phyloP scores from a whole-genome alignment of 129 eudicot genomes.

The carrot (Daucus carota) region DH1_v3.0 NC_030383.2:14012501-14013000 shows the following conservation, averaged over 20 bases:
- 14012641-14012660: conserved; percentile 27
- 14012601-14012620: conserved; percentile 23
- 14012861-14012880: conserved; percentile 39
- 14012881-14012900: conserved; percentile 39
- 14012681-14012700: conserved; percentile 44
- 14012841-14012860: conserved; percentile 34
- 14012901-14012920: conserved; percentile 51
- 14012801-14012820: conserved; percentile 50
- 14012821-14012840: conserved; percentile 42
- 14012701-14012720: conserved; percentile 26
- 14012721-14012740: conserved; percentile 39
- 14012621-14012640: conserved; percentile 18
- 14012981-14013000: conserved; percentile 78
- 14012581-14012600: conserved; percentile 40
- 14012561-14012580: conserved; percentile 34
- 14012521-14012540: conserved; percentile 13
- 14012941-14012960: conserved; percentile 37
- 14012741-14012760: conserved; percentile 49
- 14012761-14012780: conserved; percentile 33
- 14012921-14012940: conserved; percentile 51
- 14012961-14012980: conserved; percentile 48
- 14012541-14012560: conserved; percentile 18
- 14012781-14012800: conserved; percentile 16
- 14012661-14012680: conserved; percentile 28
- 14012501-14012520: conserved; percentile 12